Conservation (phyloP, 2,329 filamentous ascomycete species). For the Ceratocystis colombiana region DNA sequence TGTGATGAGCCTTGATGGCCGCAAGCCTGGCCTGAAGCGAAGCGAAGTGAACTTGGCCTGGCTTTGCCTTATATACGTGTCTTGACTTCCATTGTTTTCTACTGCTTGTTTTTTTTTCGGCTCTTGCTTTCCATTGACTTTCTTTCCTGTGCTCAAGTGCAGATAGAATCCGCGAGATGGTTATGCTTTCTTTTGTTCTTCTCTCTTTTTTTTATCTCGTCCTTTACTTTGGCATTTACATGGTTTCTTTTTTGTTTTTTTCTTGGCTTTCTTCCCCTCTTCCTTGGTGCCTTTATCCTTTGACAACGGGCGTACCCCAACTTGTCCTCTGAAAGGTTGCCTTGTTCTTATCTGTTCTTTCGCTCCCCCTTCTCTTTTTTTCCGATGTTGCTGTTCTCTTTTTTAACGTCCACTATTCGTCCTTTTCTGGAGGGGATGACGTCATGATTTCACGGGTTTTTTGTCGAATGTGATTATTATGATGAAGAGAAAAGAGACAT, state of each 20-base stretch:
- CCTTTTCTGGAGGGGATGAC: constrained; percentile 3
- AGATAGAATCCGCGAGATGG: neutral
- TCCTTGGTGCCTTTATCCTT: no score
- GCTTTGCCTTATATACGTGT: constrained; percentile 15
- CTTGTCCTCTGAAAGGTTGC: no score
- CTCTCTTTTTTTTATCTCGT: constrained; percentile 19
- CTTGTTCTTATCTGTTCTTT: neutral
- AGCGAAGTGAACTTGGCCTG: neutral
- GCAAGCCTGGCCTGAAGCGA: no score
- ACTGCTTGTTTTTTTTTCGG: neutral
- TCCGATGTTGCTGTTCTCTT: neutral
- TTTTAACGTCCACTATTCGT: constrained; percentile 6
- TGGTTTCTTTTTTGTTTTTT: constrained; percentile 20
- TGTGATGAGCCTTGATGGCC: neutral
- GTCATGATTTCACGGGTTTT: neutral
- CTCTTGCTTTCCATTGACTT: neutral
- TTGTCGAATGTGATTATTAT: constrained; percentile 6
- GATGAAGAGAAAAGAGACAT: constrained; percentile 11
- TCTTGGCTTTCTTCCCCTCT: neutral
- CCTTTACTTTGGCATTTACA: constrained; percentile 25
- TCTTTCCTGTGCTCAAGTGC: no score
- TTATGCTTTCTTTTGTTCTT: constrained; percentile 17
- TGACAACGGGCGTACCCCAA: no score
- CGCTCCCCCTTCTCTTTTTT: neutral
- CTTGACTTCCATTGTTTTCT: neutral